Conservation (phyloP, 106 monocot species). For the Alisma plantagoaquatica region DNA sequence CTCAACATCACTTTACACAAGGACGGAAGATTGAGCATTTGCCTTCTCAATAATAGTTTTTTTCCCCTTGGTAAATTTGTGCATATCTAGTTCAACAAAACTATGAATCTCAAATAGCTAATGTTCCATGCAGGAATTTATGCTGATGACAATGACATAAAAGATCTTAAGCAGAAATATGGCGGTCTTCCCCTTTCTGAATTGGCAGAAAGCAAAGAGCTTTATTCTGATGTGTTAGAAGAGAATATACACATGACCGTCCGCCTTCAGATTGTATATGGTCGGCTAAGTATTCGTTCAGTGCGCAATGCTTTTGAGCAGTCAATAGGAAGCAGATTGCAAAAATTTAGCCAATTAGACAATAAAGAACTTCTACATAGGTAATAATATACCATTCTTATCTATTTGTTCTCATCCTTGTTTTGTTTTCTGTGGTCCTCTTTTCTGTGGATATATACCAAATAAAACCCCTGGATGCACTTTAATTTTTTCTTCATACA, state of each 20-base stretch:
- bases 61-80: too few relatives aligned
- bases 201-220: constrained; percentile 40
- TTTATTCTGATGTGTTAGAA: constrained; percentile 53
- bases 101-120: too few relatives aligned
- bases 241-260: constrained; percentile 67
- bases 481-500: too few relatives aligned
- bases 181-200: constrained; percentile 27
- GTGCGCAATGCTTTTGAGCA: constrained; percentile 89
- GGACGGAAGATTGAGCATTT: too few relatives aligned
- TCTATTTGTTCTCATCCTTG: too few relatives aligned
- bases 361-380: constrained; percentile 74
- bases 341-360: constrained; percentile 54
- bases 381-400: too few relatives aligned
- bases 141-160: constrained; percentile 63
- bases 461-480: too few relatives aligned
- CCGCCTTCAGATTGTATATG: constrained; percentile 86
- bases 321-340: constrained; percentile 65
- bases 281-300: constrained; percentile 73
- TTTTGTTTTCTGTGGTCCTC: too few relatives aligned
- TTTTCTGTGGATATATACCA: too few relatives aligned
- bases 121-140: constrained; percentile 47
- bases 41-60: too few relatives aligned
- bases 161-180: constrained; percentile 41
- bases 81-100: too few relatives aligned
- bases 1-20: too few relatives aligned